Evolutionary conservation across 495 filamentous ascomycete species (phyloP).

Genomic region (Aspergillus haitiensis): DNA sequence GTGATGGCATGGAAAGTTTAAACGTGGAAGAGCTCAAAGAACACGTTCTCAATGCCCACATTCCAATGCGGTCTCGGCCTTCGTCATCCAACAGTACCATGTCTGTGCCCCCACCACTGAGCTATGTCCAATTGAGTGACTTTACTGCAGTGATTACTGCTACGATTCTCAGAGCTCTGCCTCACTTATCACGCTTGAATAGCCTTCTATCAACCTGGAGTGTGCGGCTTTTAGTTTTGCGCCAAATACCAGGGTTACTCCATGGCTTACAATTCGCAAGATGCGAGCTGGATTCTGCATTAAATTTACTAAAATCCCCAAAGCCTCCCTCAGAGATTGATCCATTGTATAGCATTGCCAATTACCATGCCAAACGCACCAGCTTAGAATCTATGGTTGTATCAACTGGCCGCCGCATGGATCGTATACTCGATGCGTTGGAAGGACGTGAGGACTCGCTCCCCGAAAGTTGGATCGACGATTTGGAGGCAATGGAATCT

Average conservation of each 20-base stretch:
- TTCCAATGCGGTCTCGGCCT: constrained; percentile 55
- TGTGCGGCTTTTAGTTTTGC: constrained; percentile 70
- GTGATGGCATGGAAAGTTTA: constrained; percentile 71
- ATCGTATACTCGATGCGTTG: constrained; percentile 78
- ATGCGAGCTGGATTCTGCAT: constrained; percentile 61
- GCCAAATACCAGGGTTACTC: constrained; percentile 68
- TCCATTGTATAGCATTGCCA: constrained; percentile 42
- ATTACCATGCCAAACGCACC: constrained; percentile 61
- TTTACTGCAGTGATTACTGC: constrained; percentile 87
- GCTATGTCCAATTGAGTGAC: constrained; percentile 68
- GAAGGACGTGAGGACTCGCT: constrained; percentile 81
- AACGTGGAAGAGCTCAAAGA: constrained; percentile 88
- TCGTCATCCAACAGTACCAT: constrained; percentile 53
- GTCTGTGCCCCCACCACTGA: constrained; percentile 55
- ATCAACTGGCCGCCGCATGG: constrained; percentile 69
- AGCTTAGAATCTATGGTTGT: constrained; percentile 68
- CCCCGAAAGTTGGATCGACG: constrained; percentile 83
- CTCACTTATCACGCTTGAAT: constrained; percentile 71
- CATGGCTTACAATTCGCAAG: constrained; percentile 63
- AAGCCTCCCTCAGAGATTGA: constrained; percentile 22
- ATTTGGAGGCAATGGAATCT: constrained; percentile 75
- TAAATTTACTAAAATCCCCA: constrained; percentile 55
- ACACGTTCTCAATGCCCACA: constrained; percentile 80
- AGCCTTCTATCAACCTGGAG: constrained; percentile 72
- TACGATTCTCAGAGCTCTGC: constrained; percentile 81